phyloP scores from a whole-genome alignment of 306 rosid genomes.

The Castanospermum australe region DNA sequence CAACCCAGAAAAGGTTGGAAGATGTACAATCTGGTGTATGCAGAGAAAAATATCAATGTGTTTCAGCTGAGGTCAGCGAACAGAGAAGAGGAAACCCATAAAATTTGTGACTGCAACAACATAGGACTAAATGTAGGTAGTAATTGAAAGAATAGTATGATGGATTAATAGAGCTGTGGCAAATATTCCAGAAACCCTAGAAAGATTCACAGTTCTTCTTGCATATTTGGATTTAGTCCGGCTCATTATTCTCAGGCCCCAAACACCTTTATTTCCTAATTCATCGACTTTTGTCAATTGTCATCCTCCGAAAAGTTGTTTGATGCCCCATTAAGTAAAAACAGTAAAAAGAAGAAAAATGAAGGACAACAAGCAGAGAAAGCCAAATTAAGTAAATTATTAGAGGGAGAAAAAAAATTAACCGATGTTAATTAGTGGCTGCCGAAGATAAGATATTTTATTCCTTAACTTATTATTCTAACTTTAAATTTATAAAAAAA shows the following conservation, averaged over 20 bases:
- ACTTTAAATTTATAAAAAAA: not conserved
- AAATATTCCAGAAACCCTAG: constrained; percentile 47
- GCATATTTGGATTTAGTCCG: not conserved
- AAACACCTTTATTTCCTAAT: not conserved
- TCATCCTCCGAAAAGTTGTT: not conserved
- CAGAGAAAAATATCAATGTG: not conserved
- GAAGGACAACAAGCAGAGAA: not conserved
- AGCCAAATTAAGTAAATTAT: not conserved
- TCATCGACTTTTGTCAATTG: not conserved
- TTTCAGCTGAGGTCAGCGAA: not conserved
- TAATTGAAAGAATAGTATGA: not conserved
- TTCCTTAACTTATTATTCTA: not conserved
- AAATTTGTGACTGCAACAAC: not conserved
- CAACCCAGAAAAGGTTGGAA: not conserved
- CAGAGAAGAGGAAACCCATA: not conserved
- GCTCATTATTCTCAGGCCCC: not conserved
- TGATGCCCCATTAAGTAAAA: not conserved
- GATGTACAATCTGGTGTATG: not conserved
- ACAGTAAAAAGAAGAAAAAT: not conserved
- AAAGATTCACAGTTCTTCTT: not conserved
- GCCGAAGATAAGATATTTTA: not conserved
- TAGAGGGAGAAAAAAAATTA: not conserved
- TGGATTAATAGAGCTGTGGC: not conserved
- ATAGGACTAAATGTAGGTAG: not conserved
- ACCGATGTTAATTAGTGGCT: not conserved